Percentiles rank a stretch among this genome's conserved stretches.
phyloP scores from a whole-genome alignment of 2,329 filamentous ascomycete genomes.

The Berkeleyomyces rouxiae region DNA sequence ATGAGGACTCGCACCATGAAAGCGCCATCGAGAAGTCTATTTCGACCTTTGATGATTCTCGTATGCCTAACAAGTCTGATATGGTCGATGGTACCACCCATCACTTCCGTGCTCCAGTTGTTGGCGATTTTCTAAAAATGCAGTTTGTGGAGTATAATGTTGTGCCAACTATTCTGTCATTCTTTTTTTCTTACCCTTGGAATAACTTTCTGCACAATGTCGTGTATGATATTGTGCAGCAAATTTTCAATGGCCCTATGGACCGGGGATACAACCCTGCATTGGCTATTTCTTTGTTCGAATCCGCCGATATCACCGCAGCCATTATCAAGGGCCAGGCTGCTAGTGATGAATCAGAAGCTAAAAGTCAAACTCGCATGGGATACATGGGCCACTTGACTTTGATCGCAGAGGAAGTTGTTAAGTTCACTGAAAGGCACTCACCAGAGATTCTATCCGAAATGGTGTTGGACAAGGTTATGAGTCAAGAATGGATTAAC shows the following conservation, averaged over 20 bases:
- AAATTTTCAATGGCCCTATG: constrained; percentile 98
- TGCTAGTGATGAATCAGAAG: constrained; percentile 71
- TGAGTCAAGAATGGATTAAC: constrained; percentile 78
- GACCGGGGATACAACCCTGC: constrained; percentile 85
- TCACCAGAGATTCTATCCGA: constrained; percentile 75
- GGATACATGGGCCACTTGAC: constrained; percentile 98
- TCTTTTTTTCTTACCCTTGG: constrained; percentile 98
- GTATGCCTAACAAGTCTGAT: neutral
- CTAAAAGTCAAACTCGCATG: constrained; percentile 70
- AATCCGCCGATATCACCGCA: constrained; percentile 74
- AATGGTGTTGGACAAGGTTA: constrained; percentile 70
- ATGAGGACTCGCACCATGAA: constrained; percentile 9
- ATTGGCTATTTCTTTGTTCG: constrained; percentile 82
- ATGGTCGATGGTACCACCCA: neutral
- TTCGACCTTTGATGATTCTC: constrained; percentile 4
- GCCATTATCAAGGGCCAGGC: constrained; percentile 84
- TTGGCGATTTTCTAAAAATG: constrained; percentile 88
- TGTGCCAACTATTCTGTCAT: constrained; percentile 91
- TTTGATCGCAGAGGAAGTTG: constrained; percentile 91
- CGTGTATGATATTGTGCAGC: constrained; percentile 95
- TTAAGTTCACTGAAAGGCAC: constrained; percentile 93
- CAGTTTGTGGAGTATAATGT: constrained; percentile 91
- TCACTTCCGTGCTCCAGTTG: constrained; percentile 35
- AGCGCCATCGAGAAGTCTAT: neutral
- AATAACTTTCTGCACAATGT: constrained; percentile 99